phyloP scores from a whole-genome alignment of 192 early-diverging fungal genomes.

The Mortierella antarctica region DNA sequence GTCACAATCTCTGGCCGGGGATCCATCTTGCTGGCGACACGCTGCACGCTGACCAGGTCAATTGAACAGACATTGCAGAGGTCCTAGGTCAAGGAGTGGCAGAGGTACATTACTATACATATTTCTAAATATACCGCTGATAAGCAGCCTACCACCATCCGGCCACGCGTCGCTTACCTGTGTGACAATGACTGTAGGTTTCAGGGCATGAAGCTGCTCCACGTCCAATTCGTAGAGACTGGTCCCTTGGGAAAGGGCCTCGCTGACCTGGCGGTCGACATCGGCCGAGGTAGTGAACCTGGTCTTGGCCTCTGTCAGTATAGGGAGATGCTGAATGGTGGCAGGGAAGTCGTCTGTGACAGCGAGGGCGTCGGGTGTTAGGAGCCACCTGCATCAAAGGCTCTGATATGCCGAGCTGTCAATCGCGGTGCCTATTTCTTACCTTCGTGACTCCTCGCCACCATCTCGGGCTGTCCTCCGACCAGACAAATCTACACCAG shows the following conservation, averaged over 20 bases:
- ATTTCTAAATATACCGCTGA: not conserved
- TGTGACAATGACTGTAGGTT: constrained; percentile 63
- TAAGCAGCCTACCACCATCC: not conserved
- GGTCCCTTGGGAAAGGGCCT: constrained; percentile 56
- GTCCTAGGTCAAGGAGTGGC: constrained; percentile 34
- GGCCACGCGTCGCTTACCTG: constrained; percentile 28
- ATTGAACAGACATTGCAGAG: constrained; percentile 66
- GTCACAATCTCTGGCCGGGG: constrained; percentile 55
- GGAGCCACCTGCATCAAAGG: not conserved
- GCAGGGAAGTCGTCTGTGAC: constrained; percentile 58
- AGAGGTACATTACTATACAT: not conserved
- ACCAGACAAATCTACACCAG: constrained; percentile 49
- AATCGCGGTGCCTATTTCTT: not conserved
- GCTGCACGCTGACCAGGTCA: constrained; percentile 62
- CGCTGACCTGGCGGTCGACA: constrained; percentile 62
- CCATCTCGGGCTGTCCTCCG: constrained; percentile 47
- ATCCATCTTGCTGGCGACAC: constrained; percentile 57
- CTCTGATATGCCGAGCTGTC: not conserved
- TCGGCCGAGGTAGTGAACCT: constrained; percentile 61
- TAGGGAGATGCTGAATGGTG: constrained; percentile 54
- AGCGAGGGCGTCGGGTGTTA: not conserved
- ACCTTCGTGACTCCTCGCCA: constrained; percentile 55
- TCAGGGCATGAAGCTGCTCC: constrained; percentile 46
- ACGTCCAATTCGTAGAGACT: constrained; percentile 61
- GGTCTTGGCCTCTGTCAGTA: constrained; percentile 58